Base-by-base conservation (phyloP, 2,329 filamentous ascomycete genomes). In the Fusarium bulbicola region DNA sequence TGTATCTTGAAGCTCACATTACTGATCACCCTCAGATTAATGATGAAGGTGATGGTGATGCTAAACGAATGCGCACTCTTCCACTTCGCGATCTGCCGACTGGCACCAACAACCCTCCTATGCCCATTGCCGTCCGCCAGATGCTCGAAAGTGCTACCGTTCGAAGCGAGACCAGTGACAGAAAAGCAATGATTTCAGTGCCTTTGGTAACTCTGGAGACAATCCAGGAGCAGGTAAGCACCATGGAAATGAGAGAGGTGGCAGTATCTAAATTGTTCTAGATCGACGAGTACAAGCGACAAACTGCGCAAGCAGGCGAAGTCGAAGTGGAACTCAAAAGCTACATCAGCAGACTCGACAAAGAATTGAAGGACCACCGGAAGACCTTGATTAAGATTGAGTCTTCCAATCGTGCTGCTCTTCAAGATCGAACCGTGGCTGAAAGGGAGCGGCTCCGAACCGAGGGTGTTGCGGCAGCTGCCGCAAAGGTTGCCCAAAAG, bases 391-490 rank as follows among this genome's bases (percentile, higher is more conserved):
- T 81, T 28, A 79, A 80, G 11, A 84, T 89, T 8, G 85, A 89
- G 56, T 78, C 80, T 13, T 84, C 83, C 47, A 86, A 85, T 64
- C 84, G 86, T 71, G 82, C 82, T 20, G 87, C 89, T 6, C 78
- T 90, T 10, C 80, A 85, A 63, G 88, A 91, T 28, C 86, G 87
- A 39, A 82, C 81, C 39, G 76, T 74, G 10, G 87, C 86, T 45
- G 84, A 89, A 72, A 81, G 79, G 26, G 82, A 89, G 37, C 84
- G 84, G 56, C 79, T 83, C 43, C 83, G 86, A 47, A 79, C 83
- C 0, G 81, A 81, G 3, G 73, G 77, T 9, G 58, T 79, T 5
- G 73, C 81, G 21, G 70, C 81, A 47, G 73, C 79, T 5, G 76
- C 76, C 8, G 72, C 60, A 47, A 77, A 80, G 14, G 46, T 68